phyloP scores from a whole-genome alignment of 192 early-diverging fungal genomes.

The Fimicolochytrium jonesii region DNA sequence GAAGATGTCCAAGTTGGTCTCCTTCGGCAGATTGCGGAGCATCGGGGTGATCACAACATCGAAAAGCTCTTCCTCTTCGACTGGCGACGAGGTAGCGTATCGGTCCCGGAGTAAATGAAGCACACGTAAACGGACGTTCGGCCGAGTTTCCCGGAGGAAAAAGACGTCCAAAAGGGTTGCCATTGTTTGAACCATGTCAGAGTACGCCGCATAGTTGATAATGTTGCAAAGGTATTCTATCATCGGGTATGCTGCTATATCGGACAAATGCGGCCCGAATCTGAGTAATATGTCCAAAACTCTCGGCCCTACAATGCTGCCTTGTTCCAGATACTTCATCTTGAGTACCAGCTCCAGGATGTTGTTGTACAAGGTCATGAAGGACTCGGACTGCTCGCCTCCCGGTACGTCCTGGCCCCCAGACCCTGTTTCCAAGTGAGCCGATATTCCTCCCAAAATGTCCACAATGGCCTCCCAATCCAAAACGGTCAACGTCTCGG shows the following conservation, averaged over 20 bases:
- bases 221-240: conserved; percentile 4
- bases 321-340: not conserved
- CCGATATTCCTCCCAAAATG: conserved; percentile 33
- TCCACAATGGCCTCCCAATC: conserved; percentile 54
- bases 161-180: not conserved
- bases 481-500: conserved; percentile 28
- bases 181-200: not conserved
- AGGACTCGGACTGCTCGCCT: conserved; percentile 4
- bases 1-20: not conserved
- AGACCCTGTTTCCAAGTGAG: no score
- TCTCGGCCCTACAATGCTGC: not conserved
- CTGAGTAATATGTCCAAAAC: conserved; percentile 1
- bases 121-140: not conserved
- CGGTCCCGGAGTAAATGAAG: not conserved
- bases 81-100: conserved; percentile 10
- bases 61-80: conserved; percentile 20
- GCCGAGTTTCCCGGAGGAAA: not conserved
- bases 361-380: conserved; percentile 4
- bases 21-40: not conserved
- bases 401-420: no score
- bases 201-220: not conserved
- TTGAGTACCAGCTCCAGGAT: not conserved
- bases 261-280: conserved; percentile 2
- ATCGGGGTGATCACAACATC: conserved; percentile 8
- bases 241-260: not conserved